Base-by-base conservation (phyloP, 1,284 basidiomycete genomes). In the Malassezia nana region DNA sequence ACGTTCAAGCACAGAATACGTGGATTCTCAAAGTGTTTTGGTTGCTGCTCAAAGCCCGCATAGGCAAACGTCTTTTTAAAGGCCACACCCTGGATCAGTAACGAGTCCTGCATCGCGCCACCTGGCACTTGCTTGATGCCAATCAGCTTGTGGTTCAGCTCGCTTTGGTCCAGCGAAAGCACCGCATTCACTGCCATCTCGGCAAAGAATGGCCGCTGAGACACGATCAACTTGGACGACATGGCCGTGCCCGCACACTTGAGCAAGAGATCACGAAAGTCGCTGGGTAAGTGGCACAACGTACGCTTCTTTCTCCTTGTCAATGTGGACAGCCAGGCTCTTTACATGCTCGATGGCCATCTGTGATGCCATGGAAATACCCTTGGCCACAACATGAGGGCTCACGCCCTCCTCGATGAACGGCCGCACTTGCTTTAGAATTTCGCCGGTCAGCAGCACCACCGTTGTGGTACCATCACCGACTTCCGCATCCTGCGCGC, bases 11-110 rank as follows among this genome's bases (percentile, higher is more conserved):
- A 94, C 28, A 96, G 80, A 50, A 99, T 84, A 63, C 89, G 84
- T 45, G 92, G 90, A 73, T 94, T 75, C 59, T 78, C 79, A 80
- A 98, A 96, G 20, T 82, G 81, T 78, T 98, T 98, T 42, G 94
- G 94, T 75, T 98, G 94, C 76, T 99, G 94, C 75, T 99, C 94
- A 40, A 95, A 95, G 50, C 94, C 94, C 40, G 94, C 94, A 69
- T 99, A 99, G 3, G 90, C 91, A 77, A 99, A 99, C 0, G 94
- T 98, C 80, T 98, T 99, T 76, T 96, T 96, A 83, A 98, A 99
- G 0, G 94, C 85, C 39, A 99, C 94, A 49, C 94, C 94, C 91
- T 81, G 51, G 91, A 81, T 49, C 20, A 74, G 60, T 26, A 87
- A 79, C 2, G 90, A 94, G 75, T 99, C 94, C 76, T 94, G 89